Percentiles rank a stretch among this genome's conserved stretches.
Evolutionary conservation across 2,329 filamentous ascomycete species (phyloP).

Genomic region (Xylaria sp.): DNA sequence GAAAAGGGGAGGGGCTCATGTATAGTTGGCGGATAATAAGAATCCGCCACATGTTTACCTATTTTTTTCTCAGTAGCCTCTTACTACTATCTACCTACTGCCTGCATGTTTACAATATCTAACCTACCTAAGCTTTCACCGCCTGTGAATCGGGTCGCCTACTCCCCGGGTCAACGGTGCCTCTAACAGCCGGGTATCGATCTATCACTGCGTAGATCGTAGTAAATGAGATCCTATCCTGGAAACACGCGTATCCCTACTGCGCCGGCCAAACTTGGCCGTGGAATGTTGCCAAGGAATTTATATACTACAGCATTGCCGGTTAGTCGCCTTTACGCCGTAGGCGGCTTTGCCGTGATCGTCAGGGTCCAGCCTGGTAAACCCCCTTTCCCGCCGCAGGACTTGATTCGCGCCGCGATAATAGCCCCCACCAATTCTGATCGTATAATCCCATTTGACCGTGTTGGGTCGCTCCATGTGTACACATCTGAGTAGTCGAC

Average conservation of each 20-base stretch:
- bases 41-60: background rate
- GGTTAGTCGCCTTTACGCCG: background rate
- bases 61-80: background rate
- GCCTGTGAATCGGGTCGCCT: background rate
- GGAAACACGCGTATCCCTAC: background rate
- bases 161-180: background rate
- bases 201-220: background rate
- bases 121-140: background rate
- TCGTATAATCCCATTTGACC: background rate
- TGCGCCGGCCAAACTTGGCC: background rate
- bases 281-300: background rate
- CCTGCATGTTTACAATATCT: too few relatives aligned
- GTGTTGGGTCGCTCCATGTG: background rate
- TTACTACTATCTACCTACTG: background rate
- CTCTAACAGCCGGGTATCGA: background rate
- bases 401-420: conserved; percentile 1
- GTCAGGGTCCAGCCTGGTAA: background rate
- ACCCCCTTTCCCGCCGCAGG: conserved; percentile 6
- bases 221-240: background rate
- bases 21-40: background rate
- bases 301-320: background rate
- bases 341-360: background rate
- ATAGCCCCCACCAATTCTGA: conserved; percentile 2
- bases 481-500: background rate
- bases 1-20: background rate